Percentiles rank a stretch among this genome's conserved stretches.
These are phyloP conservation scores for Barbarea vulgaris DNA, from an alignment of 345 rosid species.

Conservation along the genomic window DNA sequence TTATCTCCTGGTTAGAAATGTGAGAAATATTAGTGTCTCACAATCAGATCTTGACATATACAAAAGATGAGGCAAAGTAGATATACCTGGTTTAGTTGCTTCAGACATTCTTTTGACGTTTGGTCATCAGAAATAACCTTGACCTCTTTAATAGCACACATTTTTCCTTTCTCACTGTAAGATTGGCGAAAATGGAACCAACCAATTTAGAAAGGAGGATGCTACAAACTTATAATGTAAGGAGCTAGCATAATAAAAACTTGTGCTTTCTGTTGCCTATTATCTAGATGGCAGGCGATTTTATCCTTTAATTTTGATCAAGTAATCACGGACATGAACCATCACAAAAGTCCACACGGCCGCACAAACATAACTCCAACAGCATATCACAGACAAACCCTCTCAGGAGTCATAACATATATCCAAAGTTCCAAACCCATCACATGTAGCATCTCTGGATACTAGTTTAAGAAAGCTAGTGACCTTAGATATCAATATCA, in stretches of 20 bases:
- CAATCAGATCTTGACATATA: neutral
- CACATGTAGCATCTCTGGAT: slow-evolving; percentile 1
- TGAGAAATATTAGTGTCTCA: slow-evolving; percentile 4
- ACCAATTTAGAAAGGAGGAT: neutral
- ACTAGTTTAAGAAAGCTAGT: slow-evolving; percentile 2
- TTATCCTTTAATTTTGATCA: neutral
- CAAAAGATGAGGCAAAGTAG: neutral
- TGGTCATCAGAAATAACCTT: slow-evolving; percentile 77
- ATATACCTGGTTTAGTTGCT: slow-evolving; percentile 88
- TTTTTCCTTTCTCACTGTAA: slow-evolving; percentile 79
- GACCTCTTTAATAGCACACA: slow-evolving; percentile 99
- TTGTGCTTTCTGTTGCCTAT: slow-evolving; percentile 5
- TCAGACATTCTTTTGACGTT: slow-evolving; percentile 80
- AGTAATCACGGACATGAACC: slow-evolving; percentile 1
- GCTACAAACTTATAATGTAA: slow-evolving; percentile 2
- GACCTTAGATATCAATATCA: neutral
- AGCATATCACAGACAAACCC: neutral
- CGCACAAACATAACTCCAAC: neutral
- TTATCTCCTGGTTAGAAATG: slow-evolving; percentile 60
- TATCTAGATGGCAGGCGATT: slow-evolving; percentile 2
- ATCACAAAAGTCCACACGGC: neutral
- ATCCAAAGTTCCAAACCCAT: neutral
- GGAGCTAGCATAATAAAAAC: neutral
- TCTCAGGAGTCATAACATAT: neutral
- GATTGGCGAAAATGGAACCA: slow-evolving; percentile 28